Percentiles rank a stretch among this genome's conserved stretches.
Conservation (phyloP, 2,329 filamentous ascomycete genomes). For the Whalleya microplaca region DNA sequence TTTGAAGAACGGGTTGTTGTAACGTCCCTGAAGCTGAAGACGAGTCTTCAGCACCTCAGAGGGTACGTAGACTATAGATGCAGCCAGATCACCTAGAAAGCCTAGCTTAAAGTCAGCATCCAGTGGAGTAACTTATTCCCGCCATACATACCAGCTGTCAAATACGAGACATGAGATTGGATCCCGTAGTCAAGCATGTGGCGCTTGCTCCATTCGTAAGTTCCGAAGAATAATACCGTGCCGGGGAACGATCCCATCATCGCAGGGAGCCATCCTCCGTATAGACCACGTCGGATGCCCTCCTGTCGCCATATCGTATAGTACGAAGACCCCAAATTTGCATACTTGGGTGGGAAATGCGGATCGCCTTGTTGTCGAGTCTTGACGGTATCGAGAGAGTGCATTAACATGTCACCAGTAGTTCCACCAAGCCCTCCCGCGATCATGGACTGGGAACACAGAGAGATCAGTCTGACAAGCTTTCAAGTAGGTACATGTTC, state of each 20-base stretch:
- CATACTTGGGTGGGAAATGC: constrained; percentile 89
- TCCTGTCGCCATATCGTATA: constrained; percentile 92
- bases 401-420: constrained; percentile 96
- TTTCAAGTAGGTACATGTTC: too few relatives aligned
- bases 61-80: constrained; percentile 91
- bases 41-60: constrained; percentile 98
- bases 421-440: constrained; percentile 92
- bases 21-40: constrained; percentile 88
- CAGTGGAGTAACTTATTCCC: not conserved
- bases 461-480: constrained; percentile 22
- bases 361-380: constrained; percentile 97
- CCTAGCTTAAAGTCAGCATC: constrained; percentile 52
- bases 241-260: constrained; percentile 91
- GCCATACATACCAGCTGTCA: constrained; percentile 69
- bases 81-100: constrained; percentile 90
- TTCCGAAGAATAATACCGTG: constrained; percentile 93
- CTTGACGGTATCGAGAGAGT: constrained; percentile 98
- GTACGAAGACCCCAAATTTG: constrained; percentile 87
- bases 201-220: constrained; percentile 94
- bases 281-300: constrained; percentile 81
- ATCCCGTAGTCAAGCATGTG: constrained; percentile 83
- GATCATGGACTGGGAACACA: constrained; percentile 75
- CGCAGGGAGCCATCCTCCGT: constrained; percentile 91
- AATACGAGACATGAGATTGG: constrained; percentile 81
- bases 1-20: constrained; percentile 91